Evolutionary conservation across 2,329 filamentous ascomycete genomes (phyloP), one percentile per base, ranked within the genome.

Genomic region (Parasarocladium wereldwijsianum): DNA sequence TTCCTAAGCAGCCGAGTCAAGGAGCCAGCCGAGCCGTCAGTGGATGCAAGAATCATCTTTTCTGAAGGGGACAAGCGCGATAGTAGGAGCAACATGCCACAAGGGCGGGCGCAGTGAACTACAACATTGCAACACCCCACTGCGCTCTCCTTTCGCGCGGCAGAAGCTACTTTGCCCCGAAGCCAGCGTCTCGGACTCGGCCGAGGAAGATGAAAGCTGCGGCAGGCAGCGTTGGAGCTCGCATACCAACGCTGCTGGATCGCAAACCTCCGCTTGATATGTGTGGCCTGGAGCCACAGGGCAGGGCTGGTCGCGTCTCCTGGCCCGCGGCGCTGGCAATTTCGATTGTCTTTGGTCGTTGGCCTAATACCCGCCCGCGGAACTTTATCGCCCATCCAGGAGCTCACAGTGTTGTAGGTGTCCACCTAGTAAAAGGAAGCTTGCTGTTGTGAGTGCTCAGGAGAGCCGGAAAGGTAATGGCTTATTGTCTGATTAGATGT

Each of bases 31-130:
- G n/a, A n/a, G n/a, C n/a, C n/a, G n/a, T n/a, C n/a, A n/a, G n/a
- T n/a, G n/a, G n/a, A n/a, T n/a, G n/a, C n/a, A n/a, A n/a, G n/a
- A n/a, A n/a, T n/a, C n/a, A n/a, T 54, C 52, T 53, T 62, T 62
- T 64, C 60, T 64, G 60, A 65, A 65, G 60, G 60, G 60, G 62
- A 65, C 45, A 67, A 64, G 60, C 61, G 62, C 57, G 62, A 65
- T 66, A 66, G 60, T 64, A 63, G 63, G 60, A 39, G 54, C 53
- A 42, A 43, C 34, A 49, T 55, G 49, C 52, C 46, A 20, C 43
- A 42, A 21, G 19, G 12, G 22, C 10, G 28, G 15, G 11, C 9
- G 18, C 18, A 14, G 20, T 6, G 12, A 5, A n/a, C 6, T 17
- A 7, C 20, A 17, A 23, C n/a, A 23, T 4, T 13, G n/a, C n/a